Evolutionary conservation across 805 yeast species (phyloP).

Genomic region (Yarrowia divulgata): DNA sequence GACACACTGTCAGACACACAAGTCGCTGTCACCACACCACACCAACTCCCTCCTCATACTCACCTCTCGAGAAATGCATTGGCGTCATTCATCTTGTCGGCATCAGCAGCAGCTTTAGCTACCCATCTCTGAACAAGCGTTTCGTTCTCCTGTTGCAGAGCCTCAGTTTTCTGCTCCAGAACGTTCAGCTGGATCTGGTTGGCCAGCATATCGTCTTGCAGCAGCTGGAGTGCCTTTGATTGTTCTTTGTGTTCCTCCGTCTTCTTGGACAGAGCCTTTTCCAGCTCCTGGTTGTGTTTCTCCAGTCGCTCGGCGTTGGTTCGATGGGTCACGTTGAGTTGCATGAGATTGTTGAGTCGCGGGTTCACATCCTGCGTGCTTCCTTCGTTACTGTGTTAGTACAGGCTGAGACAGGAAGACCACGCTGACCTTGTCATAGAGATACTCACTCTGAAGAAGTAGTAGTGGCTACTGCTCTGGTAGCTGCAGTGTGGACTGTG

Average conservation of each 20-base stretch:
- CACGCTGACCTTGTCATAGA: too few species aligned
- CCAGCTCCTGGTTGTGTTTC: constrained; percentile 26
- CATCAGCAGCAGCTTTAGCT: constrained; percentile 63
- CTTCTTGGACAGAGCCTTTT: constrained; percentile 14
- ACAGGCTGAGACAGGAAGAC: too few species aligned
- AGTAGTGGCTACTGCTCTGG: constrained; percentile 10
- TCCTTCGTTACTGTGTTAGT: constrained; percentile 19
- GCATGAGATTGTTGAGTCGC: constrained; percentile 29
- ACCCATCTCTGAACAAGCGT: constrained; percentile 66
- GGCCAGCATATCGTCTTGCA: constrained; percentile 73
- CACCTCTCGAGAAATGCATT: constrained; percentile 49
- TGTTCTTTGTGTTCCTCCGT: constrained; percentile 36
- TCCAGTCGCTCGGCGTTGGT: constrained; percentile 24
- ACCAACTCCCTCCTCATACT: background rate
- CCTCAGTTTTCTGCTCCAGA: constrained; percentile 50
- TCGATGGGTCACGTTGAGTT: constrained; percentile 25
- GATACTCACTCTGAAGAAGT: constrained; percentile 18
- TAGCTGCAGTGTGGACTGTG: constrained; percentile 33
- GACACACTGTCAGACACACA: too few species aligned
- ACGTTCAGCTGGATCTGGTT: constrained; percentile 65
- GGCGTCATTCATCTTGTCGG: constrained; percentile 63
- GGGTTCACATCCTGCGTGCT: constrained; percentile 2
- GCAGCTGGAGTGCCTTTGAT: constrained; percentile 59
- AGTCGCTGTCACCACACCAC: background rate
- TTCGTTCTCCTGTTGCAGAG: constrained; percentile 58